These are phyloP conservation scores for Truncatella angustata DNA, from an alignment of 2,329 filamentous ascomycete species.

Conservation along the genomic window DNA sequence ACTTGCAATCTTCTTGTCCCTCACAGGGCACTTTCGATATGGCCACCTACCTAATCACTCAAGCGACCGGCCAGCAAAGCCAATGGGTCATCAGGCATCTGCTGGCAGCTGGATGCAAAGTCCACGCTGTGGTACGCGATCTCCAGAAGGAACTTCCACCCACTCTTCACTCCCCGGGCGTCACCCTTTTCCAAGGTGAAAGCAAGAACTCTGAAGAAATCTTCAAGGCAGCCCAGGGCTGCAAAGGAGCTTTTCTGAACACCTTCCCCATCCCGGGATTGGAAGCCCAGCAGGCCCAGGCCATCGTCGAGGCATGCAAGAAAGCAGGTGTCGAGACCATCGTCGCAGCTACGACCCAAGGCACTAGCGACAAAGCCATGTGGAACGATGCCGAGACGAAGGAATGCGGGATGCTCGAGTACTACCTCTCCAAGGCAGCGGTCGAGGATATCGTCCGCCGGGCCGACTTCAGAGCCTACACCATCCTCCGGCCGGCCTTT, in stretches of 20 bases:
- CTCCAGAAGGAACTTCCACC: constrained; percentile 26
- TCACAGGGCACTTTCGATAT: constrained; percentile 16
- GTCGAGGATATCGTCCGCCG: constrained; percentile 32
- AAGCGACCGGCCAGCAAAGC: constrained; percentile 33
- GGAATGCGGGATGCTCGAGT: constrained; percentile 17
- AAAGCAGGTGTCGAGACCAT: constrained; percentile 29
- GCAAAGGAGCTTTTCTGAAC: constrained; percentile 25
- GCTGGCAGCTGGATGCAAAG: constrained; percentile 29
- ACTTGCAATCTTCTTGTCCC: too few relatives aligned
- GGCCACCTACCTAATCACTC: constrained; percentile 33
- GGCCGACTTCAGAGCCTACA: constrained; percentile 29
- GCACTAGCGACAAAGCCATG: constrained; percentile 13
- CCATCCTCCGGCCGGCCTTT: constrained; percentile 30
- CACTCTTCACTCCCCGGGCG: constrained; percentile 20
- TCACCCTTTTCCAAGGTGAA: constrained; percentile 35
- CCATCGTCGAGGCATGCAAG: constrained; percentile 28
- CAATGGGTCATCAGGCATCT: constrained; percentile 29
- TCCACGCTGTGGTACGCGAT: constrained; percentile 36
- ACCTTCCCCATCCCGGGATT: constrained; percentile 20
- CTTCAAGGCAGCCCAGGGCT: constrained; percentile 30
- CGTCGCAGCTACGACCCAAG: constrained; percentile 25
- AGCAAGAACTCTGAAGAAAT: constrained; percentile 30
- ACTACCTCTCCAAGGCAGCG: constrained; percentile 36
- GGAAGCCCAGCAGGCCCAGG: constrained; percentile 28
- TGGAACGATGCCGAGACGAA: constrained; percentile 21